phyloP scores from a whole-genome alignment of 176 grass and related monocot genomes.

The Elymus sibiricus region DNA sequence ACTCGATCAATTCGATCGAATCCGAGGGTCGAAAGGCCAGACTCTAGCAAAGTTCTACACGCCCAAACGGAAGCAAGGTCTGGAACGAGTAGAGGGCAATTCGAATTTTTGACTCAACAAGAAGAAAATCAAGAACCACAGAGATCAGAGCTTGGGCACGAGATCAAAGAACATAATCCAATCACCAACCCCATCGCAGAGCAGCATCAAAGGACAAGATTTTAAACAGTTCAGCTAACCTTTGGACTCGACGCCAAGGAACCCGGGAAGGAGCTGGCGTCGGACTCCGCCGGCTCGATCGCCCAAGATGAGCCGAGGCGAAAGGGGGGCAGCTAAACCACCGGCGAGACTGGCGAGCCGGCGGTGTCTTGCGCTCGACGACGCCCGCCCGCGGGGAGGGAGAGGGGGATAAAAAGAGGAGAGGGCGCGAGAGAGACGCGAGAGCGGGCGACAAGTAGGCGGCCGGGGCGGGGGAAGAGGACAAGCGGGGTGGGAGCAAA shows the following conservation, averaged over 20 bases:
- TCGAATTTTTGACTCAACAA: not conserved
- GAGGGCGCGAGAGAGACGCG: slow-evolving; percentile 4
- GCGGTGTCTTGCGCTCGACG: not conserved
- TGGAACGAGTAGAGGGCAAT: not conserved
- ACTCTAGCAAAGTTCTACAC: not conserved
- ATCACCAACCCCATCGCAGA: not conserved
- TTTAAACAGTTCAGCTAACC: not conserved
- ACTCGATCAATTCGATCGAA: not conserved
- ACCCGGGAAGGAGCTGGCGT: not conserved
- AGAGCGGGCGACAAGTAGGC: slow-evolving; percentile 26
- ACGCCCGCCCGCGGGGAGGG: not conserved
- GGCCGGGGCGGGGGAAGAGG: slow-evolving; percentile 27
- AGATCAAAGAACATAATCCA: not conserved
- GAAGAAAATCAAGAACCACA: not conserved
- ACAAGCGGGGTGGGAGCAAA: slow-evolving; percentile 46
- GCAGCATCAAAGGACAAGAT: not conserved
- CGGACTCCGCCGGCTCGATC: not conserved
- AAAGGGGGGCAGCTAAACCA: not conserved
- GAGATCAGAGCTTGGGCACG: not conserved
- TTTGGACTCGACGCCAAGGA: slow-evolving; percentile 9
- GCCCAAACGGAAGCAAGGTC: not conserved
- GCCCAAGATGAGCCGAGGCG: not conserved
- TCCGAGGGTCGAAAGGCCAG: not conserved
- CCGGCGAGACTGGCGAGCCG: slow-evolving; percentile 15
- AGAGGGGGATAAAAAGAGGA: not conserved